Evolutionary conservation across 2,329 filamentous ascomycete genomes (phyloP).

Genomic region (Sporothrix dimorphospora): DNA sequence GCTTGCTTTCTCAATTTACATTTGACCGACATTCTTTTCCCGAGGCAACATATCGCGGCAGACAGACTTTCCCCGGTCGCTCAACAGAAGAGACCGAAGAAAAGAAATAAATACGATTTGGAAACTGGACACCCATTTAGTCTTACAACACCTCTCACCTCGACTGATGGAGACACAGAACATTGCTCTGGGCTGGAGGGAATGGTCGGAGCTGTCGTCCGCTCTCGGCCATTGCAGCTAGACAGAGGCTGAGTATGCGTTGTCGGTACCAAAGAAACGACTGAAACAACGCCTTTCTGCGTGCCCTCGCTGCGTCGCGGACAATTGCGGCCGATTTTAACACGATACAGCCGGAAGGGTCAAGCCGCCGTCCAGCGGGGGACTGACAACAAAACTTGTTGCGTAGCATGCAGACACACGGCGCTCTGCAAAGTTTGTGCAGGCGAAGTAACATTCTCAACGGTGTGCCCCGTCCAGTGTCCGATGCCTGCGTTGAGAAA

Average conservation of each 20-base stretch:
- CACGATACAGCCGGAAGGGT: background rate
- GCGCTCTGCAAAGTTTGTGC: background rate
- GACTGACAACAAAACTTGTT: background rate
- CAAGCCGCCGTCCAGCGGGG: background rate
- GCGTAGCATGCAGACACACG: background rate
- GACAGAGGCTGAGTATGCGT: background rate
- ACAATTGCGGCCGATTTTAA: background rate
- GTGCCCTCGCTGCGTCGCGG: background rate
- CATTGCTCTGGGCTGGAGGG: too few relatives aligned
- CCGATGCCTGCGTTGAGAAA: background rate
- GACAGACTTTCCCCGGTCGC: too few relatives aligned
- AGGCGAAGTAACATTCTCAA: slow-evolving; percentile 10
- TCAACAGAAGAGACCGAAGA: too few relatives aligned
- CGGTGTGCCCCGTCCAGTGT: background rate
- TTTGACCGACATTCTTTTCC: too few relatives aligned
- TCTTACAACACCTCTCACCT: too few relatives aligned
- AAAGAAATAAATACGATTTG: too few relatives aligned
- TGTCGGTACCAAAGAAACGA: background rate
- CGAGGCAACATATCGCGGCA: too few relatives aligned
- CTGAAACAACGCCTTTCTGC: background rate
- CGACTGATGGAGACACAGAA: too few relatives aligned
- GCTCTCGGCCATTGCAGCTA: background rate
- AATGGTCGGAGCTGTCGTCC: background rate
- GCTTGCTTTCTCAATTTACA: too few relatives aligned
- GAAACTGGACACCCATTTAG: too few relatives aligned